phyloP scores from a whole-genome alignment of 495 filamentous ascomycete genomes.

The Trichoderma virens region DNA sequence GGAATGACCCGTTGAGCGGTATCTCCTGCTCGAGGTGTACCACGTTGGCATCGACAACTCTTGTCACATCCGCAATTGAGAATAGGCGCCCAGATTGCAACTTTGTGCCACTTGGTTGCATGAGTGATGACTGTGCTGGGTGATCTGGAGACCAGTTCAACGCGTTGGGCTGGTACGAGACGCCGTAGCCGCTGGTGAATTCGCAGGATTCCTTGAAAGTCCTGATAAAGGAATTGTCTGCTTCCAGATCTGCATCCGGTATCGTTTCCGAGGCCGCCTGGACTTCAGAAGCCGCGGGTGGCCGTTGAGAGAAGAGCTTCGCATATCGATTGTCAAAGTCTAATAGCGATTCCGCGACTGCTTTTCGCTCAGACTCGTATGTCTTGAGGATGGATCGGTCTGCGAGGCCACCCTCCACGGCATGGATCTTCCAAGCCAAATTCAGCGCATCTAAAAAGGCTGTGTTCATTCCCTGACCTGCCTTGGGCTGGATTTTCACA shows the following conservation, averaged over 20 bases:
- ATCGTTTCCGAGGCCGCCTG: conserved; percentile 30
- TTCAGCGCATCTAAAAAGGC: conserved; percentile 77
- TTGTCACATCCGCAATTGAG: conserved; percentile 67
- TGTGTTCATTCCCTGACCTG: conserved; percentile 81
- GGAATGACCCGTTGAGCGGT: conserved; percentile 79
- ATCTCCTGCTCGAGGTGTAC: conserved; percentile 85
- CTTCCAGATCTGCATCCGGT: conserved; percentile 17
- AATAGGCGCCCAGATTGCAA: conserved; percentile 64
- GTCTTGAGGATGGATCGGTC: conserved; percentile 53
- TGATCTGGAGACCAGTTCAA: conserved; percentile 61
- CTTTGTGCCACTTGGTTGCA: conserved; percentile 53
- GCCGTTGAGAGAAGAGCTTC: conserved; percentile 55
- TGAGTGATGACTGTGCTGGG: conserved; percentile 60
- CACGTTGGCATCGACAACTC: conserved; percentile 76
- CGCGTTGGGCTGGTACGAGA: conserved; percentile 53
- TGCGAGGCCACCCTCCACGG: conserved; percentile 57
- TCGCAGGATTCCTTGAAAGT: conserved; percentile 66
- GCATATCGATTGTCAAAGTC: conserved; percentile 68
- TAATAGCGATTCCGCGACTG: conserved; percentile 62
- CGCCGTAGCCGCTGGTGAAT: conserved; percentile 64
- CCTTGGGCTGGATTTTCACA: conserved; percentile 48
- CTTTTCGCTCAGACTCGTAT: conserved; percentile 62
- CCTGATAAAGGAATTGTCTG: conserved; percentile 62
- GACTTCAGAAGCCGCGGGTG: conserved; percentile 44
- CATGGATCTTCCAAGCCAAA: conserved; percentile 76